Percentiles rank a stretch among this genome's conserved stretches.
Evolutionary conservation across 2,329 filamentous ascomycete species (phyloP).

Genomic region (Aaosphaeria arxii): DNA sequence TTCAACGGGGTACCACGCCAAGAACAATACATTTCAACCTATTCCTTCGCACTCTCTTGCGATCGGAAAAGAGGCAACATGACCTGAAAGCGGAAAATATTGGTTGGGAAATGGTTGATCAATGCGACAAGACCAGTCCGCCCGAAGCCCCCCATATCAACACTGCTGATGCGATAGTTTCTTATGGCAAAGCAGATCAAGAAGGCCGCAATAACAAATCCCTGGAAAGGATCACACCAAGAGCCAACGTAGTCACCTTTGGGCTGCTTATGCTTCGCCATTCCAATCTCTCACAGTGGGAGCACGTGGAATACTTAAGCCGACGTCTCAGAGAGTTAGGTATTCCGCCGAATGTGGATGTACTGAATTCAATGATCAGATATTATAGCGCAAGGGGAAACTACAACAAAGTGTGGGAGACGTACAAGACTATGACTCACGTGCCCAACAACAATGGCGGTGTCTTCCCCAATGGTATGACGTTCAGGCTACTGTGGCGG

Average conservation of each 20-base stretch:
- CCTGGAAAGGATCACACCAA: conserved; percentile 6
- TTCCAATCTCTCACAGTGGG: conserved; percentile 23
- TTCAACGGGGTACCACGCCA: conserved; percentile 63
- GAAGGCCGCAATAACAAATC: not conserved
- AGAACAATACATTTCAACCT: conserved; percentile 78
- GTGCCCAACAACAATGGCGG: conserved; percentile 5
- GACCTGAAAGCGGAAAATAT: conserved; percentile 32
- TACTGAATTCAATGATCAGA: conserved; percentile 35
- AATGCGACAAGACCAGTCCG: conserved; percentile 4
- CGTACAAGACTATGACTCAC: conserved; percentile 26
- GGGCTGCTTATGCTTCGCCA: conserved; percentile 31
- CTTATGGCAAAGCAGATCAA: not conserved
- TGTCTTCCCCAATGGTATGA: conserved; percentile 29
- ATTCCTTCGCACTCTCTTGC: conserved; percentile 74
- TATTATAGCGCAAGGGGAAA: conserved; percentile 26
- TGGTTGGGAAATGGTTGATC: conserved; percentile 35
- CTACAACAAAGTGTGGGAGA: conserved; percentile 24
- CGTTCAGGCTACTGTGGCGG: conserved; percentile 29
- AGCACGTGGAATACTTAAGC: conserved; percentile 32
- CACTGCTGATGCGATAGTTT: conserved; percentile 5
- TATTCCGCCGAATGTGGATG: conserved; percentile 17
- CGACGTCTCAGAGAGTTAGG: conserved; percentile 19
- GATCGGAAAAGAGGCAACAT: conserved; percentile 33
- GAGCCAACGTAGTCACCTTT: conserved; percentile 28
- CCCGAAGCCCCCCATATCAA: not conserved